Conservation (phyloP, 495 filamentous ascomycete species). For the Rhypophila decipiens region DNA sequence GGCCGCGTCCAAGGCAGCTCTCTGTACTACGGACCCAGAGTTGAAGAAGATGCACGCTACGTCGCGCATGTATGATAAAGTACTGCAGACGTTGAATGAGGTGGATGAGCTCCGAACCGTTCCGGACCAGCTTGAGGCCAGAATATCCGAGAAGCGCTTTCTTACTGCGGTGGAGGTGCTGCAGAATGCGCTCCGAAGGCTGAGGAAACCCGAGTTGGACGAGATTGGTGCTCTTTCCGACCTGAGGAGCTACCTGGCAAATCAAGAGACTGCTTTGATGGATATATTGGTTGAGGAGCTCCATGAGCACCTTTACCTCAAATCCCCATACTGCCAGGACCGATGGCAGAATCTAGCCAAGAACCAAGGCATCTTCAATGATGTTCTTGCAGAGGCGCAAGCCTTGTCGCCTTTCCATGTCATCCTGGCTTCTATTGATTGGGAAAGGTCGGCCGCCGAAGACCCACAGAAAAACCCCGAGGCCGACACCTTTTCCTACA, state of each 20-base stretch:
- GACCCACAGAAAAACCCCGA: slow-evolving; percentile 88
- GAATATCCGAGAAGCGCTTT: slow-evolving; percentile 94
- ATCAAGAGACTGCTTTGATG: slow-evolving; percentile 84
- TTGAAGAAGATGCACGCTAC: slow-evolving; percentile 77
- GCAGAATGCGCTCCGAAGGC: slow-evolving; percentile 73
- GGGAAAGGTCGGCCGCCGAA: slow-evolving; percentile 62
- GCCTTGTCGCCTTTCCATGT: slow-evolving; percentile 56
- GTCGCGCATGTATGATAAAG: slow-evolving; percentile 86
- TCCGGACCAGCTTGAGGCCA: slow-evolving; percentile 85
- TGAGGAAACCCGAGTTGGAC: slow-evolving; percentile 83
- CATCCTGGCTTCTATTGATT: slow-evolving; percentile 75
- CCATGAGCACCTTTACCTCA: slow-evolving; percentile 94
- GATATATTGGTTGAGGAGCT: slow-evolving; percentile 95
- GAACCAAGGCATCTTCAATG: slow-evolving; percentile 36
- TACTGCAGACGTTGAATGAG: slow-evolving; percentile 74
- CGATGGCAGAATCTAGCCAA: slow-evolving; percentile 75
- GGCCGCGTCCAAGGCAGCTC: slow-evolving; percentile 69
- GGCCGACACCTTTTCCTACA: slow-evolving; percentile 88
- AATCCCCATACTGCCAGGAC: slow-evolving; percentile 92
- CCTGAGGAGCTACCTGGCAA: slow-evolving; percentile 77
- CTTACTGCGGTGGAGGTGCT: slow-evolving; percentile 86
- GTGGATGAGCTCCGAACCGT: slow-evolving; percentile 88
- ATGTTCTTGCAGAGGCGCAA: slow-evolving; percentile 35
- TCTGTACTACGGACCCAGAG: slow-evolving; percentile 85
- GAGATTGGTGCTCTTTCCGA: slow-evolving; percentile 86